Conservation (phyloP, 176 grass and related monocot species). For the Zea mays region Zm-B73-REFERENCE-NAM-5.0 NC_050100.1:72053501-72054000, state of each 20-base stretch:
- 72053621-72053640: neutral
- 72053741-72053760: slow-evolving; percentile 22
- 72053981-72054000: neutral
- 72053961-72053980: slow-evolving; percentile 33
- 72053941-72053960: slow-evolving; percentile 85
- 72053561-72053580: neutral
- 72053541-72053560: neutral
- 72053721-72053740: slow-evolving; percentile 20
- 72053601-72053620: neutral
- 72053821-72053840: slow-evolving; percentile 27
- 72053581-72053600: no score
- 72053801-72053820: slow-evolving; percentile 15
- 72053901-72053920: slow-evolving; percentile 87
- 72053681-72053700: neutral
- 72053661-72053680: neutral
- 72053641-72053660: neutral
- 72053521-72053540: neutral
- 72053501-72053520: neutral
- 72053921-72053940: slow-evolving; percentile 71
- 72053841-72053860: slow-evolving; percentile 47
- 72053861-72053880: slow-evolving; percentile 78
- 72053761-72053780: slow-evolving; percentile 39
- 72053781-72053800: neutral
- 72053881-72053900: slow-evolving; percentile 88
- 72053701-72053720: slow-evolving; percentile 1